These are phyloP conservation scores for Colletotrichum destructivum DNA, from an alignment of 2,329 filamentous ascomycete genomes.

Conservation along the genomic window DNA sequence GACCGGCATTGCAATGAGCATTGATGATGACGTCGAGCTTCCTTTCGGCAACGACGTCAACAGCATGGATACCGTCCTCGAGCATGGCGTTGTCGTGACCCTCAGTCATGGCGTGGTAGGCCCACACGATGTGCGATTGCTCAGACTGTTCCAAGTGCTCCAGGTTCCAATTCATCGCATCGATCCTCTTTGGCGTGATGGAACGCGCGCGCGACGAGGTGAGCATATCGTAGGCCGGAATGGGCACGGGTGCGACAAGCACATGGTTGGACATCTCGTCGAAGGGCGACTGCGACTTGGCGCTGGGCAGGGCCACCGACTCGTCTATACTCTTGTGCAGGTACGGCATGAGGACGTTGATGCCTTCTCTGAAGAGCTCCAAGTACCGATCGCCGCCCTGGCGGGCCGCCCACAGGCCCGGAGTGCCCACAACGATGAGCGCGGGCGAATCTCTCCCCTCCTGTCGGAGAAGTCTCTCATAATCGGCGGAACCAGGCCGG, in stretches of 20 bases:
- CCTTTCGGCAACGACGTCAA: conserved; percentile 56
- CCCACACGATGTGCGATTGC: conserved; percentile 63
- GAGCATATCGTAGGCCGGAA: conserved; percentile 61
- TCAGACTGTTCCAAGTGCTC: conserved; percentile 57
- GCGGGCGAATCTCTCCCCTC: conserved; percentile 51
- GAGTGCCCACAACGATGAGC: conserved; percentile 66
- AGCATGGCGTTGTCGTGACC: conserved; percentile 60
- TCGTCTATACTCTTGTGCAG: conserved; percentile 47
- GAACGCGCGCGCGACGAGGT: conserved; percentile 56
- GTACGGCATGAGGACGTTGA: conserved; percentile 61
- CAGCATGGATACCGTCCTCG: conserved; percentile 62
- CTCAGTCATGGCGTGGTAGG: conserved; percentile 65
- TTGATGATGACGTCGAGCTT: conserved; percentile 68
- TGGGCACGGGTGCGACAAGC: conserved; percentile 60
- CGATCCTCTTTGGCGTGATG: conserved; percentile 64
- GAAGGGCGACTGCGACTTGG: conserved; percentile 23
- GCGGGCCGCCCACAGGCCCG: conserved; percentile 69
- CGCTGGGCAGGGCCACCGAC: conserved; percentile 42
- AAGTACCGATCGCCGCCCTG: conserved; percentile 63
- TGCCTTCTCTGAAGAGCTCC: conserved; percentile 60
- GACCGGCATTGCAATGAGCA: conserved; percentile 64
- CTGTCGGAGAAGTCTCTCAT: conserved; percentile 32
- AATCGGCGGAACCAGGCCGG: conserved; percentile 33
- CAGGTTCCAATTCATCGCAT: conserved; percentile 68
- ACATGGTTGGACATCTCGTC: conserved; percentile 41